Evolutionary conservation across 768 basidiomycete genomes (phyloP).

Genomic region (Podaxis sp.): DNA sequence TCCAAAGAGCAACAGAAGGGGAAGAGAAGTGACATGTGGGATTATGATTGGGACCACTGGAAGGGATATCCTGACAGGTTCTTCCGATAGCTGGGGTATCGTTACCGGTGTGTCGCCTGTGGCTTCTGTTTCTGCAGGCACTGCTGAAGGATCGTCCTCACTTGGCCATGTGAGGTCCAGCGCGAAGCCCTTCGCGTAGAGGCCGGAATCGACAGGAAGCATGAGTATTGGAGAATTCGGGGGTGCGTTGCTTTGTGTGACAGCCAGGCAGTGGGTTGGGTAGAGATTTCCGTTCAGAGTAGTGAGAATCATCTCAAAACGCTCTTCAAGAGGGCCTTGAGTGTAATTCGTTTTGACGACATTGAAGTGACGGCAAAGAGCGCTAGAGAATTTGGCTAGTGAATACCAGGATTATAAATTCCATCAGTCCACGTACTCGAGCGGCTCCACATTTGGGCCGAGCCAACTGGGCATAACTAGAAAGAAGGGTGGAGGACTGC

Average conservation of each 20-base stretch:
- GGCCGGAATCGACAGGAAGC: conserved; percentile 47
- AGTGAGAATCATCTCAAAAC: conserved; percentile 42
- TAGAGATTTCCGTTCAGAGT: conserved; percentile 34
- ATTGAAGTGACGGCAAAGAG: conserved; percentile 42
- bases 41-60: conserved; percentile 46
- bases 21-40: conserved; percentile 50
- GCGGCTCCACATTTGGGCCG: conserved; percentile 23
- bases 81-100: conserved; percentile 21
- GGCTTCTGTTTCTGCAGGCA: conserved; percentile 27
- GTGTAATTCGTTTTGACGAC: conserved; percentile 22
- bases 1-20: conserved; percentile 56
- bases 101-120: conserved; percentile 29
- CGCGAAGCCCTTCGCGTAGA: conserved; percentile 37
- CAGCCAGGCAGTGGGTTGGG: conserved; percentile 57
- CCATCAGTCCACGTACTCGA: conserved; percentile 25
- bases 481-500: not conserved
- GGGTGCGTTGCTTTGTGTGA: conserved; percentile 28
- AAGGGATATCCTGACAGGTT: conserved; percentile 37
- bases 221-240: conserved; percentile 31
- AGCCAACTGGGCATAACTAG: conserved; percentile 28
- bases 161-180: conserved; percentile 25
- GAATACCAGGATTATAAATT: not conserved
- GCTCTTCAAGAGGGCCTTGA: conserved; percentile 30
- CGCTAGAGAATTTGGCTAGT: conserved; percentile 23
- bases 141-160: conserved; percentile 1